A percentile compares a stretch with the other conserved stretches of the same genome.
Conservation (phyloP, 225 moss, liverwort and hornwort species). For the Thuidium tamariscinum region DNA sequence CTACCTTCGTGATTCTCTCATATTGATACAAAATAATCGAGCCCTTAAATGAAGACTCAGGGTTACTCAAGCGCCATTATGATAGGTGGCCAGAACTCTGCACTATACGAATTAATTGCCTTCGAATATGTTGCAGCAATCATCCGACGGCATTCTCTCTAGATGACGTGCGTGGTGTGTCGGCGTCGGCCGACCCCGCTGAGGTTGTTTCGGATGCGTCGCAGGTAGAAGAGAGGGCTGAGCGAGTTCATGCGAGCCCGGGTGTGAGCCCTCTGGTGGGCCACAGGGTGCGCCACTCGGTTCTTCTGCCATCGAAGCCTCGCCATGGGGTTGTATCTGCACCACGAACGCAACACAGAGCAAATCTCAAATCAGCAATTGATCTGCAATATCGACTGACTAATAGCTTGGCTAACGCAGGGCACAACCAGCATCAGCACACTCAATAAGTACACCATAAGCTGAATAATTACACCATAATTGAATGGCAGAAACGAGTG, state of each 20-base stretch:
- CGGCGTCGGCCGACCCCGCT: not conserved
- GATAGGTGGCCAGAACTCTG: too few species aligned
- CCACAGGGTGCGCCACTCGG: conserved; percentile 6
- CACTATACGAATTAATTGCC: not conserved
- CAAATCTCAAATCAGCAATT: not conserved
- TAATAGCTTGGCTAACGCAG: fast-evolving
- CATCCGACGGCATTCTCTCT: too few species aligned
- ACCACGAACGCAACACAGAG: not conserved
- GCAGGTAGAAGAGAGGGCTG: conserved; percentile 16
- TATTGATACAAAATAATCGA: not conserved
- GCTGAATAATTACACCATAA: fast-evolving
- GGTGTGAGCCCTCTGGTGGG: not conserved
- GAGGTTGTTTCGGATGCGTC: conserved; percentile 29
- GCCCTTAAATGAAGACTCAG: not conserved
- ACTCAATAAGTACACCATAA: fast-evolving
- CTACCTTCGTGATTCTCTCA: not conserved
- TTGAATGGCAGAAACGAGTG: not conserved
- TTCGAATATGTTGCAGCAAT: too few species aligned
- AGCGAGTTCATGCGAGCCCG: conserved; percentile 5
- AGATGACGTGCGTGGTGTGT: not conserved
- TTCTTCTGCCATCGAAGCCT: conserved; percentile 10
- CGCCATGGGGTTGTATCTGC: conserved; percentile 15
- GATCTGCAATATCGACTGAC: not conserved
- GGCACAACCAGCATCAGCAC: not conserved
- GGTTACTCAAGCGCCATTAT: not conserved